Base-by-base conservation (phyloP, 768 basidiomycete genomes). In the Pleurotus pulmonarius region DNA sequence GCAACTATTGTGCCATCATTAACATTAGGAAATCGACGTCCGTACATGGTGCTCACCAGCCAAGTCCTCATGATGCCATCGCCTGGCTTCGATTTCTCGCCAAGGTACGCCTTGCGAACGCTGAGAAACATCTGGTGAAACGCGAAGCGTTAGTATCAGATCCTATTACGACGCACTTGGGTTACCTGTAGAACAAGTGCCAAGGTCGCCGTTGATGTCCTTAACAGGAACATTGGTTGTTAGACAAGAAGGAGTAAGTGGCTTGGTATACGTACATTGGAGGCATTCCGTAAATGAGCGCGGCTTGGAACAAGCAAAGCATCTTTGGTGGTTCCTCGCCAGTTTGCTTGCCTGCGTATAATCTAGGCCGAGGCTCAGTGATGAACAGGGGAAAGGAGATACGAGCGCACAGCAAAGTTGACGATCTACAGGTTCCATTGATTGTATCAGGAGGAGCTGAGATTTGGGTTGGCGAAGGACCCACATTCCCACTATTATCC, bases 281-380 rank as follows among this genome's bases (percentile, higher is more conserved):
- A n/a, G 79, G 78, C 64, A 75, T 71, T 5, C 76, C 78, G 58
- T 80, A 79, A 15, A 81, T 64, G 48, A 80, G 63, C 4, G 78
- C 77, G 4, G 78, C 76, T 59, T 79, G 79, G 9, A 78, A 62
- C 4, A 80, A 63, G 59, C 79, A 81, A 5, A 80, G 62, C 59
- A 72, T 64, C 25, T 66, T 67, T 1, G 71, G 66, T 15, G 79
- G 80, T 59, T 82, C 76, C 6, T 76, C 75, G 3, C 79, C 78
- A 15, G 69, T 72, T 3, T 64, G 68, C 25, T 65, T 70, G n/a
- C 73, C 73, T 12, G 72, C 69, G 61, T 80, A 80, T 16, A 75
- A 62, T 37, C 78, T 79, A 39, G 20, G 26, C 3, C 20, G 29
- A 34, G 11, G 29, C 9, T 34, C 29, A 34, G 43, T 44, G 43